These are phyloP conservation scores for Lepidium aucheri DNA, from an alignment of 345 rosid genomes.

Conservation along the genomic window DNA sequence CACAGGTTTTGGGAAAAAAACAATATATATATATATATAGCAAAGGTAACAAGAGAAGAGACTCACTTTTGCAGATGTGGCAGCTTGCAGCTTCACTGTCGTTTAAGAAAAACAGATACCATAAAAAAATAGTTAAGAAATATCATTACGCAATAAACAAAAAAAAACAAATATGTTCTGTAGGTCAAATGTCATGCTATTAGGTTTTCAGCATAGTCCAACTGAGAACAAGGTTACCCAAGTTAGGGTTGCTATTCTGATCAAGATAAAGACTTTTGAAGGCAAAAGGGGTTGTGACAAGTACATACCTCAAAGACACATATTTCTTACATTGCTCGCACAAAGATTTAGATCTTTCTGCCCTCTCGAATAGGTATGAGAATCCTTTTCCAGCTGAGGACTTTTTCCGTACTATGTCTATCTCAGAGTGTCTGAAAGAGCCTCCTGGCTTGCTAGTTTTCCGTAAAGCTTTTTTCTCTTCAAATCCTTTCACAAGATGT, in stretches of 20 bases:
- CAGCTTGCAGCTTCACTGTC: slow-evolving; percentile 91
- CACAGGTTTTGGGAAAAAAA: too few relatives aligned
- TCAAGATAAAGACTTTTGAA: slow-evolving; percentile 6
- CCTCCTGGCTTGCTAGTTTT: slow-evolving; percentile 35
- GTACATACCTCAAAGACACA: slow-evolving; percentile 56
- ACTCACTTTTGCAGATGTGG: slow-evolving; percentile 72
- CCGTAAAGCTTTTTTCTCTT: slow-evolving; percentile 79
- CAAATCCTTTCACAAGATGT: slow-evolving; percentile 88
- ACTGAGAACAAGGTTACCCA: background rate
- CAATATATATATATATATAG: too few relatives aligned
- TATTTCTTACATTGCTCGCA: slow-evolving; percentile 87
- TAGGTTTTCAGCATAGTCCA: slow-evolving; percentile 1
- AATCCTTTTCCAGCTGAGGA: slow-evolving; percentile 52
- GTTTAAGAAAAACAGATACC: slow-evolving; percentile 9
- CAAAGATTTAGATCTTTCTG: slow-evolving; percentile 57
- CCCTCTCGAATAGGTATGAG: slow-evolving; percentile 65
- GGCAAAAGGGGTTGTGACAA: background rate
- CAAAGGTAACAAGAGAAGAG: too few relatives aligned
- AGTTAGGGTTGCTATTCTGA: background rate
- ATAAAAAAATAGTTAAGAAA: slow-evolving; percentile 5
- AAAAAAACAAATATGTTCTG: background rate
- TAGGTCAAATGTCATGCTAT: background rate
- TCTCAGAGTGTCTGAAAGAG: slow-evolving; percentile 36
- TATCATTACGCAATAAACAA: slow-evolving; percentile 5
- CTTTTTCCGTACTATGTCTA: slow-evolving; percentile 27